phyloP scores from a whole-genome alignment of 768 basidiomycete species.

The Phylloporus arenicola region DNA sequence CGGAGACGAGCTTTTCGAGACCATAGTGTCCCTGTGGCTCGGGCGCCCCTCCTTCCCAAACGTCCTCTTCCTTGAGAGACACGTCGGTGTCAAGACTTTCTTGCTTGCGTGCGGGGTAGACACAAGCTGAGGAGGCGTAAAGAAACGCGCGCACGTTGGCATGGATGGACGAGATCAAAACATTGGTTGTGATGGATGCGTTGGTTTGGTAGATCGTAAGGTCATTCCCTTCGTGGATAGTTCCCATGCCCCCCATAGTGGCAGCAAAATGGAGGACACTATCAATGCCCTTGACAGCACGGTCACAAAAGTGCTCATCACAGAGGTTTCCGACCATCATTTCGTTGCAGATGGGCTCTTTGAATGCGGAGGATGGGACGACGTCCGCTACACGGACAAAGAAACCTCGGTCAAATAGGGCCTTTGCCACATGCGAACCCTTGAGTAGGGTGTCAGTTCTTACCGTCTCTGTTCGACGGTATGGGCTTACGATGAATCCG shows the following conservation, averaged over 20 bases:
- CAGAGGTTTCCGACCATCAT: conserved; percentile 42
- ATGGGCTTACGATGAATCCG: conserved; percentile 46
- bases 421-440: conserved; percentile 49
- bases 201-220: conserved; percentile 46
- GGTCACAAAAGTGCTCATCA: conserved; percentile 36
- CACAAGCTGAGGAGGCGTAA: conserved; percentile 56
- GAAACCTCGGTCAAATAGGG: conserved; percentile 30
- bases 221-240: conserved; percentile 49
- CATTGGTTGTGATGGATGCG: conserved; percentile 44
- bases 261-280: conserved; percentile 55
- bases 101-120: conserved; percentile 47
- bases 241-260: conserved; percentile 62
- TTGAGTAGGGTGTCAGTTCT: conserved; percentile 15
- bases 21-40: conserved; percentile 54
- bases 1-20: conserved; percentile 50
- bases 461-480: background rate
- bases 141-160: conserved; percentile 42
- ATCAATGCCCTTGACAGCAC: conserved; percentile 36
- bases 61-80: conserved; percentile 44
- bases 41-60: conserved; percentile 36
- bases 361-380: conserved; percentile 18
- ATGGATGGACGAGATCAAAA: conserved; percentile 36
- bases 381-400: conserved; percentile 44
- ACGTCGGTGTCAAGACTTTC: conserved; percentile 28
- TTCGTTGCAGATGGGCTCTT: conserved; percentile 30